Percentiles rank a stretch among this genome's conserved stretches.
These are phyloP conservation scores for Proliferodiscus dingleyae DNA, from an alignment of 2,329 filamentous ascomycete species.

Conservation along the genomic window DNA sequence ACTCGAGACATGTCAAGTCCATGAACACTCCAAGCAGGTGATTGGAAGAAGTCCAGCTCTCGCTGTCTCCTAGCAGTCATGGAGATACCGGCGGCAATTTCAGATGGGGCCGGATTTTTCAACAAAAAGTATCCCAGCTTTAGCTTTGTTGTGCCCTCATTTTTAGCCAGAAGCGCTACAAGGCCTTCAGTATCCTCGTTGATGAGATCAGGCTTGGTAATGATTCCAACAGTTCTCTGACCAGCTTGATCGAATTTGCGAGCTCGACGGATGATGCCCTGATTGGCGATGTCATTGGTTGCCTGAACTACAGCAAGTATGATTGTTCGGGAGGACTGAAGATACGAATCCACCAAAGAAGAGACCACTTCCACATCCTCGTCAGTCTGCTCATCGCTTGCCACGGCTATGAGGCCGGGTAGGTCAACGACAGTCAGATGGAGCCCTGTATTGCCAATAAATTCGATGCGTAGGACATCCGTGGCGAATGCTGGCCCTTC, in stretches of 20 bases:
- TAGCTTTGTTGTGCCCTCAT: slow-evolving; percentile 7
- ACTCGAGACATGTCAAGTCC: slow-evolving; percentile 19
- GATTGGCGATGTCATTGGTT: slow-evolving; percentile 36
- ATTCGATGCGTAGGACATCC: slow-evolving; percentile 11
- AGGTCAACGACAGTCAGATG: slow-evolving; percentile 6
- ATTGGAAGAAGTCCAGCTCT: slow-evolving; percentile 39
- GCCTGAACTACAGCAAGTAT: slow-evolving; percentile 42
- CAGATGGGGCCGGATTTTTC: slow-evolving; percentile 34
- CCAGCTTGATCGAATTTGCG: slow-evolving; percentile 33
- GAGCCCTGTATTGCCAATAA: slow-evolving; percentile 10
- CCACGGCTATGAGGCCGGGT: slow-evolving; percentile 16
- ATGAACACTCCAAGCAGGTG: slow-evolving; percentile 32
- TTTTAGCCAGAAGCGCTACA: slow-evolving; percentile 6
- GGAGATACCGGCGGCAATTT: slow-evolving; percentile 33
- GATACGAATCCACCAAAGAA: slow-evolving; percentile 37
- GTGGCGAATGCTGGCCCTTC: slow-evolving; percentile 13
- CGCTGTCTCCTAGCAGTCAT: slow-evolving; percentile 19
- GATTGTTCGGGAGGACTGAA: slow-evolving; percentile 38
- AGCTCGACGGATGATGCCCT: slow-evolving; percentile 40
- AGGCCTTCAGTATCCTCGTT: slow-evolving; percentile 12
- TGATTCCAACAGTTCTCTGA: slow-evolving; percentile 35
- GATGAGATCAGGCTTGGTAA: slow-evolving; percentile 40
- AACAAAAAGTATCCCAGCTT: slow-evolving; percentile 31
- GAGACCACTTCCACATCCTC: slow-evolving; percentile 33
- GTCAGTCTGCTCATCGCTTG: slow-evolving; percentile 32